A percentile compares a stretch with the other conserved stretches of the same genome.
phyloP scores from a whole-genome alignment of 2,329 filamentous ascomycete genomes.

The Chaetoscypha palmicola region DNA sequence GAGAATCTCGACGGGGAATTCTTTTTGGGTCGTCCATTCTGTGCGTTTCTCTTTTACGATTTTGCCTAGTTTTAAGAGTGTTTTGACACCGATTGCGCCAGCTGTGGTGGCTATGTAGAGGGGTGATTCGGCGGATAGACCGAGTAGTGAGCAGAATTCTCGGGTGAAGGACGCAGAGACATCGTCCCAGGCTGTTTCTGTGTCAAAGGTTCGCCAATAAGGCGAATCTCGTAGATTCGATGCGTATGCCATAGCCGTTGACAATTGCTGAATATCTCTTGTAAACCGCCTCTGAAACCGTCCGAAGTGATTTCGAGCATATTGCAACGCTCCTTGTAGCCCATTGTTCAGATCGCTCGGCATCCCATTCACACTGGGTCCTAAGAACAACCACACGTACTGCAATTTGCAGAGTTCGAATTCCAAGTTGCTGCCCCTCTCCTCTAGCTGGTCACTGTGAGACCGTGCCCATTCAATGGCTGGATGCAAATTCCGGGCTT shows the following conservation, averaged over 20 bases:
- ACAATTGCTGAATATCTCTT: conserved; percentile 72
- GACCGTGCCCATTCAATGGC: conserved; percentile 81
- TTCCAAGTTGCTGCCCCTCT: conserved; percentile 83
- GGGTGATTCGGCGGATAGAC: conserved; percentile 83
- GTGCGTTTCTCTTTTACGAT: conserved; percentile 86
- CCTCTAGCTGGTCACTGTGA: conserved; percentile 66
- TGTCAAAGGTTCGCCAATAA: conserved; percentile 72
- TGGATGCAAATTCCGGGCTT: conserved; percentile 65
- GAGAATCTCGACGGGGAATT: conserved; percentile 72
- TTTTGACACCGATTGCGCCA: conserved; percentile 83
- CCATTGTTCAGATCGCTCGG: conserved; percentile 50
- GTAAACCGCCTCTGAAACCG: conserved; percentile 70
- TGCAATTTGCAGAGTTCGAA: conserved; percentile 90
- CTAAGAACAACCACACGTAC: conserved; percentile 81
- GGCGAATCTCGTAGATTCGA: conserved; percentile 70
- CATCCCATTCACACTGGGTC: conserved; percentile 46
- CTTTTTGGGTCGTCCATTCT: conserved; percentile 88
- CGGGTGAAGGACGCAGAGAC: conserved; percentile 82
- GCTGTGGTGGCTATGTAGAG: conserved; percentile 90
- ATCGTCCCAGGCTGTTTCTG: conserved; percentile 69
- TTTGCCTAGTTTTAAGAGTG: conserved; percentile 77
- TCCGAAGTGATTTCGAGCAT: conserved; percentile 68
- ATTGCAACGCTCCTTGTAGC: conserved; percentile 59
- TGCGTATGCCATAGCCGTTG: conserved; percentile 72
- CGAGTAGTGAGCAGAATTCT: conserved; percentile 89